A percentile compares a stretch with the other conserved stretches of the same genome.
Evolutionary conservation across 2,329 filamentous ascomycete species (phyloP).

Genomic region (Paraphaeosphaeria minitans): DNA sequence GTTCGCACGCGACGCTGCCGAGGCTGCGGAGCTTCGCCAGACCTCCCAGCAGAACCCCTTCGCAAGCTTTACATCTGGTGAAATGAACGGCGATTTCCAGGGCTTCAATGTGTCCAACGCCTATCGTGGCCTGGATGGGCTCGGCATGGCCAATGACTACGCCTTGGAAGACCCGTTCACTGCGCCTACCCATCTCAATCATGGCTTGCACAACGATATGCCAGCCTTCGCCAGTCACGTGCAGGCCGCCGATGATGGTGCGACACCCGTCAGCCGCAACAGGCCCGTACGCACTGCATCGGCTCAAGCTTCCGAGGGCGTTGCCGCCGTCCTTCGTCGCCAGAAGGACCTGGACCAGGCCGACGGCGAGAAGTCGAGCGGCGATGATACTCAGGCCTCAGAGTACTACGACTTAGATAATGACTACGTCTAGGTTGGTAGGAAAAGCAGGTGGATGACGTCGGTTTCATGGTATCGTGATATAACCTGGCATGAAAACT

Average conservation of each 20-base stretch:
- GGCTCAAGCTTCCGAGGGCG: conserved; percentile 8
- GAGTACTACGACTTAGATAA: conserved; percentile 4
- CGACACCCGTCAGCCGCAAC: background rate
- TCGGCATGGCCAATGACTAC: background rate
- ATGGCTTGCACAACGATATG: background rate
- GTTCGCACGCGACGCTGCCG: background rate
- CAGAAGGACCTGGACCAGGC: conserved; percentile 9
- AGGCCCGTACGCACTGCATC: conserved; percentile 13
- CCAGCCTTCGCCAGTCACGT: background rate
- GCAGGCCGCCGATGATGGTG: background rate
- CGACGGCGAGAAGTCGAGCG: conserved; percentile 1
- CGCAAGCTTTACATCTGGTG: background rate
- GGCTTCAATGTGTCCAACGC: background rate
- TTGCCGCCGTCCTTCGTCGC: background rate
- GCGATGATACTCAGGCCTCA: conserved; percentile 13
- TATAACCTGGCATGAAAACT: background rate
- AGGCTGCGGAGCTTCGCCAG: background rate
- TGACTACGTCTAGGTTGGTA: conserved; percentile 5
- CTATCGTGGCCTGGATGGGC: background rate
- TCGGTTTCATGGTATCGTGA: background rate
- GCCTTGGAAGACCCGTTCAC: background rate
- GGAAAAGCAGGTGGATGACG: background rate
- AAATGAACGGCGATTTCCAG: background rate
- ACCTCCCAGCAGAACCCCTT: conserved; percentile 3
- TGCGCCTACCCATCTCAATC: background rate